phyloP scores from a whole-genome alignment of 257 asterid genomes.

The Asclepias syriaca region DNA sequence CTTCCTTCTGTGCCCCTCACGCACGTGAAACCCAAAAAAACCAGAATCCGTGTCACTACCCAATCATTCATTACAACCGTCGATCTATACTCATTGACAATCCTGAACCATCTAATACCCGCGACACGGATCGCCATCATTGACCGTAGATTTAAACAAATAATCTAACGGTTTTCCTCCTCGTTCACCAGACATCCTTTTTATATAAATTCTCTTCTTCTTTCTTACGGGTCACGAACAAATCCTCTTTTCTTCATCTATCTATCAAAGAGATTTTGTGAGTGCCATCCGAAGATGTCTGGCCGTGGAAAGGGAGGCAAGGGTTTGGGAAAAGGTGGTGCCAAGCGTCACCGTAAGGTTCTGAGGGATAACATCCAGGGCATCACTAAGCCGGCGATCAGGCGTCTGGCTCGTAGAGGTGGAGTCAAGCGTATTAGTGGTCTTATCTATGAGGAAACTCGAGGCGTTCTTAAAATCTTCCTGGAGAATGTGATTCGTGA shows the following conservation, averaged over 20 bases:
- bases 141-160: constrained; percentile 9
- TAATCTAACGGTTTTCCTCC: constrained; percentile 15
- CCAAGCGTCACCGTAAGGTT: constrained; percentile 47
- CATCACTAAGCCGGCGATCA: constrained; percentile 47
- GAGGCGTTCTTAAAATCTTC: constrained; percentile 33
- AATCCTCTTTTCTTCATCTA: not conserved
- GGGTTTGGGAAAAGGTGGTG: constrained; percentile 51
- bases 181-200: not conserved
- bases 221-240: rapidly evolving
- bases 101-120: not conserved
- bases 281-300: constrained; percentile 21
- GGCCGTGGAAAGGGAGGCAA: constrained; percentile 46
- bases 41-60: constrained; percentile 16
- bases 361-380: constrained; percentile 42
- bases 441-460: constrained; percentile 45
- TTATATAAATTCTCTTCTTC: constrained; percentile 5
- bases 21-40: not conserved
- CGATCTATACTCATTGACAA: constrained; percentile 9
- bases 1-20: too few relatives aligned
- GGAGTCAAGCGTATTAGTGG: constrained; percentile 62
- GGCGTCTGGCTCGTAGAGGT: constrained; percentile 50
- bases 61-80: not conserved
- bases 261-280: too few relatives aligned
- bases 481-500: constrained; percentile 29
- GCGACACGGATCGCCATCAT: constrained; percentile 8